Evolutionary conservation across 306 rosid species (phyloP).

Genomic region (Quercus robur): DNA sequence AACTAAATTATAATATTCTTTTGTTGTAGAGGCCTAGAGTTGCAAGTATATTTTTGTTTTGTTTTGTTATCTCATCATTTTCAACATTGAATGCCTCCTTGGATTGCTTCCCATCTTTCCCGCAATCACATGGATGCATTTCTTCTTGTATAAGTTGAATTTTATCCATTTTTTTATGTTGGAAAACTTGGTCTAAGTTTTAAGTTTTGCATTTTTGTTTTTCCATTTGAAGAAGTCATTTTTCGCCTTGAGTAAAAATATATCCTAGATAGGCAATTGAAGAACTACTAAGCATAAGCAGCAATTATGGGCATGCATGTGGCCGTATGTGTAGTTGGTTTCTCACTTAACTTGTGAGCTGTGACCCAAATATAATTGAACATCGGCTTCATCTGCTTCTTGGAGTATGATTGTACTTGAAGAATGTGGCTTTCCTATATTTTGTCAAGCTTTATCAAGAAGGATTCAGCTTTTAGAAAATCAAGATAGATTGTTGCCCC

Average conservation of each 20-base stretch:
- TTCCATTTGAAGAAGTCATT: too few species aligned
- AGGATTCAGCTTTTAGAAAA: too few species aligned
- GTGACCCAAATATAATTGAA: not conserved
- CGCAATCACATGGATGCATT: not conserved
- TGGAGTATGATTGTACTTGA: not conserved
- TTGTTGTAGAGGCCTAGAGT: not conserved
- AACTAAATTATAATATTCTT: not conserved
- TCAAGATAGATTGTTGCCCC: too few species aligned
- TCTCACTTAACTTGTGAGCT: not conserved
- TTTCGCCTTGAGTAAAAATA: too few species aligned
- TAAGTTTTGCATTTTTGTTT: too few species aligned
- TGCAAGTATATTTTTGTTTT: not conserved
- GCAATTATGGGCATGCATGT: not conserved
- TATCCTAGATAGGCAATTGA: too few species aligned
- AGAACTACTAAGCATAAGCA: not conserved
- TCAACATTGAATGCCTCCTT: not conserved
- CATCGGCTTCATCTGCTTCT: not conserved
- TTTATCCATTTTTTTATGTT: not conserved
- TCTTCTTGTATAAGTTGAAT: not conserved
- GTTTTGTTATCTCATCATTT: not conserved
- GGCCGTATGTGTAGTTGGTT: not conserved
- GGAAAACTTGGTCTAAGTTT: not conserved
- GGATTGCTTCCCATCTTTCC: not conserved
- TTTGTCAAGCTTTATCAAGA: not conserved
- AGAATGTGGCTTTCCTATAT: not conserved